Base-by-base conservation (phyloP, 257 asterid genomes). In the Plectranthus barbatus region DNA sequence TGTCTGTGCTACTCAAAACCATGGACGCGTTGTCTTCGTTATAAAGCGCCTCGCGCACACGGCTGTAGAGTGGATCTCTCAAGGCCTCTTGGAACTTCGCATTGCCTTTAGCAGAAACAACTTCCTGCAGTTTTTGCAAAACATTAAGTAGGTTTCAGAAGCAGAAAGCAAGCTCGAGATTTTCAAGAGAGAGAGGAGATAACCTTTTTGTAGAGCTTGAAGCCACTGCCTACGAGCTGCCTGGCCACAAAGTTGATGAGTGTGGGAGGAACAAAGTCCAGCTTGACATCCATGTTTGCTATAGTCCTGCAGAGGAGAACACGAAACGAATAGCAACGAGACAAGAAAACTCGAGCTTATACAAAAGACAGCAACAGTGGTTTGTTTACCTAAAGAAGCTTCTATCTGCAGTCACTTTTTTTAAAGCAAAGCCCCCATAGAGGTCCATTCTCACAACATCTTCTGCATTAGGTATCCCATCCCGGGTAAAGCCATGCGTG, bases 181-280 rank as follows among this genome's bases (percentile, higher is more conserved):
- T 37, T 61, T 68, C 8, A 5, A 49, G 42, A 31, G 26, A 62
- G 55, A 50, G 68, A 5, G 56, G 12, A 55, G 18, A 23, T 5
- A 39, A 78, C 99, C 97, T 86, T 92, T 65, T 92, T 89, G 63
- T 76, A 92, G 75, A 89, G 99, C 86, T 75, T 89, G 90, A 92
- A 92, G 36, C 99, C 99, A 31, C 94, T 85, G 31, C 91, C 95
- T 19, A 89, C 20, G 46, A 92, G 82, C 83, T 92, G 99, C 84
- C 99, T 89, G 8, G 99, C 79, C 6, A 82, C 56, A 63, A 92
- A 92, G 71, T 92, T 92, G 73, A 92, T 86, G 39, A 92, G 70
- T 33, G 91, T 62, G 4, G 97, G 84, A 68, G 97, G 97, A 55
- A 82, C 71, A 61, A 85, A 82, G 60, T 86, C 88, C 74, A 92